phyloP scores from a whole-genome alignment of 139 green algal genomes.

The Auxenochlorella protothecoides region DNA sequence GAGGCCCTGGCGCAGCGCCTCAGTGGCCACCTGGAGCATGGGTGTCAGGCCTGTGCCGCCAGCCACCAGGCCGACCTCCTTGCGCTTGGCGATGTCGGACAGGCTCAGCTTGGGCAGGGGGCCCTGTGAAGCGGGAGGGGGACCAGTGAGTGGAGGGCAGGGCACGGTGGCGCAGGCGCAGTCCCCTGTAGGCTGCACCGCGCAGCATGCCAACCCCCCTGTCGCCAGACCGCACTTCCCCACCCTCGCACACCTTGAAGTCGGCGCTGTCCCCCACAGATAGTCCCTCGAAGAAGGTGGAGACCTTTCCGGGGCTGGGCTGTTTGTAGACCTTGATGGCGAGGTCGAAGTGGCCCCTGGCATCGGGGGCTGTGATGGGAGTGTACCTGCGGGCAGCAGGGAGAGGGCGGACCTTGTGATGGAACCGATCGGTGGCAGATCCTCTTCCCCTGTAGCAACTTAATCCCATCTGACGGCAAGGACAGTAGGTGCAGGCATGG shows the following conservation, averaged over 20 bases:
- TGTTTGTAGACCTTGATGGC: conserved; percentile 8
- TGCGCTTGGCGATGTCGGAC: conserved; percentile 54
- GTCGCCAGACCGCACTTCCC: neutral
- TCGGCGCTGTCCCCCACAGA: conserved; percentile 42
- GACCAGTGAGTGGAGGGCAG: conserved; percentile 7
- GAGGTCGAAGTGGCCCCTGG: conserved; percentile 35
- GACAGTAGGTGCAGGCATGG: no score
- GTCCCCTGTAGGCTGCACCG: no score
- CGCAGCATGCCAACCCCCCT: neutral
- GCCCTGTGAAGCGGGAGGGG: conserved; percentile 2
- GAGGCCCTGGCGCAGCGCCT: conserved; percentile 39
- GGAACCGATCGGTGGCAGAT: no score
- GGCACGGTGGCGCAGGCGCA: no score
- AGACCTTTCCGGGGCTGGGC: neutral
- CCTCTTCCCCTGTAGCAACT: no score
- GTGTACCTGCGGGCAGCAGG: conserved; percentile 30
- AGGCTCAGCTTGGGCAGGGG: conserved; percentile 65
- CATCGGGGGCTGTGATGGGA: conserved; percentile 30
- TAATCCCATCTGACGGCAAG: no score
- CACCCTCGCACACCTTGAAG: conserved; percentile 21
- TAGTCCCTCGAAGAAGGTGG: neutral
- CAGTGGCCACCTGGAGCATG: conserved; percentile 57
- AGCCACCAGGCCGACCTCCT: conserved; percentile 62
- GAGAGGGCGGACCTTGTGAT: no score
- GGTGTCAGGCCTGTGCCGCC: conserved; percentile 61